phyloP scores from a whole-genome alignment of 2,329 filamentous ascomycete species.

The Fusarium compactum region DNA sequence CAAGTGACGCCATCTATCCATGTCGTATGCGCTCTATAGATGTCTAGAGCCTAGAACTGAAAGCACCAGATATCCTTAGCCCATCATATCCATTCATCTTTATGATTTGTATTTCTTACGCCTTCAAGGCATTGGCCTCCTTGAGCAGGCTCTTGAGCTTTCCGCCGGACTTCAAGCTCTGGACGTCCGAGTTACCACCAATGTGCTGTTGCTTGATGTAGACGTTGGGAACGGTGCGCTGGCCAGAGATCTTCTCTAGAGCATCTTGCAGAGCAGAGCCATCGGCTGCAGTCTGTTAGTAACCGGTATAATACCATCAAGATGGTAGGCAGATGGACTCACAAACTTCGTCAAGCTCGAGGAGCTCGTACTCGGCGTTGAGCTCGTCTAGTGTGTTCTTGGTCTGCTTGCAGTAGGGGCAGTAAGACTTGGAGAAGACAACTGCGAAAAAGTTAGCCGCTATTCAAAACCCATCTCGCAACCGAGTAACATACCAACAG shows the following conservation, averaged over 20 bases:
- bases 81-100: constrained; percentile 9
- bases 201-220: constrained; percentile 93
- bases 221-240: constrained; percentile 94
- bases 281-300: constrained; percentile 70
- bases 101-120: constrained; percentile 50
- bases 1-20: constrained; percentile 12
- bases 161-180: constrained; percentile 63
- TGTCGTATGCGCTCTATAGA: background rate
- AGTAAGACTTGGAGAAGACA: constrained; percentile 97
- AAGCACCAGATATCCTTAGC: constrained; percentile 31
- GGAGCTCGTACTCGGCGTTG: constrained; percentile 77
- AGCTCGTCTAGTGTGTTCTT: constrained; percentile 79
- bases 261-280: constrained; percentile 85
- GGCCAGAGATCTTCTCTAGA: constrained; percentile 81
- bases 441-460: constrained; percentile 60
- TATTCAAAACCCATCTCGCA: background rate
- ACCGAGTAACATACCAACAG: constrained; percentile 72
- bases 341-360: constrained; percentile 91
- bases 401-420: constrained; percentile 87
- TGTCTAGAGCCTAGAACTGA: constrained; percentile 44
- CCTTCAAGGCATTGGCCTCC: constrained; percentile 58
- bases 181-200: constrained; percentile 92
- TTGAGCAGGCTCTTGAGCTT: constrained; percentile 57
- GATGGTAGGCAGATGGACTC: constrained; percentile 54
- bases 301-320: background rate